Evolutionary conservation across 2,329 filamentous ascomycete species (phyloP).

Genomic region (Phialophora chinensis): DNA sequence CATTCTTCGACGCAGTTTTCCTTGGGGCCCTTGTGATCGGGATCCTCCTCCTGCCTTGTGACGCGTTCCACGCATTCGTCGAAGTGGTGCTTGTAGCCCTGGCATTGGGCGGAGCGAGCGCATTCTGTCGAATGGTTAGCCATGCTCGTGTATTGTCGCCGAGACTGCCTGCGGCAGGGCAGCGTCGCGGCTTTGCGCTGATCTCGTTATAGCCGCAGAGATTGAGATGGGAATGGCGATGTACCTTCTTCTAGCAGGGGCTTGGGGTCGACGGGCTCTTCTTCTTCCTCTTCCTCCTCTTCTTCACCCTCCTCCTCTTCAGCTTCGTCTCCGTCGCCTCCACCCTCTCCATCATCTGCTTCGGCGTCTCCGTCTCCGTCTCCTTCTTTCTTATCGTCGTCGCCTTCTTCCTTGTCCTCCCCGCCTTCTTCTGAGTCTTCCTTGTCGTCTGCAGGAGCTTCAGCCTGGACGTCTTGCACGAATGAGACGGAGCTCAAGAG

Average conservation of each 20-base stretch:
- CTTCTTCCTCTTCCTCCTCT: constrained; percentile 79
- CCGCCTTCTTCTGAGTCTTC: constrained; percentile 49
- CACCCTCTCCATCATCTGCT: constrained; percentile 70
- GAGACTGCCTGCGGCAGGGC: not conserved
- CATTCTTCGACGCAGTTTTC: constrained; percentile 99
- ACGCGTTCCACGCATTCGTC: constrained; percentile 98
- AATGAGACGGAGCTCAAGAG: constrained; percentile 69
- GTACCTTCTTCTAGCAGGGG: constrained; percentile 89
- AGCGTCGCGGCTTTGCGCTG: not conserved
- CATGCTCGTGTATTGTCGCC: not conserved
- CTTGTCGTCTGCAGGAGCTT: constrained; percentile 61
- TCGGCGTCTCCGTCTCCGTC: constrained; percentile 62
- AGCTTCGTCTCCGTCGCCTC: constrained; percentile 76
- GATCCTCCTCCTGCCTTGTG: constrained; percentile 68
- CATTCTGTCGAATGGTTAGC: constrained; percentile 69
- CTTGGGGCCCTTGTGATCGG: constrained; percentile 72
- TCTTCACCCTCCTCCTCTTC: constrained; percentile 76
- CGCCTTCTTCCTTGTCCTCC: constrained; percentile 46
- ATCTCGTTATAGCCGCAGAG: not conserved
- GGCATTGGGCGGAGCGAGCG: constrained; percentile 82
- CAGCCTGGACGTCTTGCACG: constrained; percentile 62
- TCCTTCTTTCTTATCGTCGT: constrained; percentile 56
- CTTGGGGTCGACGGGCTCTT: constrained; percentile 84
- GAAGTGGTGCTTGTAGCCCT: constrained; percentile 93
- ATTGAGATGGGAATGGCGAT: constrained; percentile 47